Conservation (phyloP, 2,329 filamentous ascomycete species). For the Ophiostoma fasciatum region DNA sequence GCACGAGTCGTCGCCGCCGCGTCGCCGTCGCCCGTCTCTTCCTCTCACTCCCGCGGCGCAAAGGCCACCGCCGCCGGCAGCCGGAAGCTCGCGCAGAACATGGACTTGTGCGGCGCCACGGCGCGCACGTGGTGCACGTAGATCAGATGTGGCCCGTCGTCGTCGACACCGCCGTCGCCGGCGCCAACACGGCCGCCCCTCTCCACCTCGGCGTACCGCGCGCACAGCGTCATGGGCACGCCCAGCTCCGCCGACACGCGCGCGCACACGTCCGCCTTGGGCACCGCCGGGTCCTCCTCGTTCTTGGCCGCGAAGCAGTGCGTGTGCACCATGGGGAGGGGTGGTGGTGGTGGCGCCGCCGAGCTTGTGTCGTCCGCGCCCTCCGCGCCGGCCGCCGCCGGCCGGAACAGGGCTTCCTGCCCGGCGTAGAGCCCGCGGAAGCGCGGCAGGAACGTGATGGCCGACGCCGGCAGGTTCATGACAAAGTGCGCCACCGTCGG, state of each 20-base stretch:
- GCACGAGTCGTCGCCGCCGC: too few species aligned
- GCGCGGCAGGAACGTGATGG: constrained; percentile 62
- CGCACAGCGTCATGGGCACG: constrained; percentile 32
- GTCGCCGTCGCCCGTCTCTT: background rate
- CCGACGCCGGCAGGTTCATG: constrained; percentile 91
- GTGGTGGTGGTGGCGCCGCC: constrained; percentile 31
- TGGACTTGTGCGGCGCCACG: constrained; percentile 84
- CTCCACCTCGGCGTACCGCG: constrained; percentile 25
- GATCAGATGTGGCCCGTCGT: constrained; percentile 24
- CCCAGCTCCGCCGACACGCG: constrained; percentile 49
- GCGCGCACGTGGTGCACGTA: constrained; percentile 60
- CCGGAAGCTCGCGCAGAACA: constrained; percentile 92
- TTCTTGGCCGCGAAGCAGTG: constrained; percentile 85
- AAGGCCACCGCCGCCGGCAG: constrained; percentile 76
- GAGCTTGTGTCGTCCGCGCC: background rate
- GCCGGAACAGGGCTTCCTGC: constrained; percentile 48
- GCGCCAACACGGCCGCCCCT: too few species aligned
- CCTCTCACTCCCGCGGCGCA: constrained; percentile 21
- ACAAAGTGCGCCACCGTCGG: constrained; percentile 80
- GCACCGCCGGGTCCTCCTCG: constrained; percentile 42
- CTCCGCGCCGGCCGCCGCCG: constrained; percentile 20
- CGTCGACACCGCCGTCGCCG: constrained; percentile 13
- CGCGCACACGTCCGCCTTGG: constrained; percentile 46
- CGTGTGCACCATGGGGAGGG: constrained; percentile 73
- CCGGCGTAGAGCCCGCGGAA: constrained; percentile 74